phyloP scores from a whole-genome alignment of 257 asterid genomes.

The Scutellaria minor region DNA sequence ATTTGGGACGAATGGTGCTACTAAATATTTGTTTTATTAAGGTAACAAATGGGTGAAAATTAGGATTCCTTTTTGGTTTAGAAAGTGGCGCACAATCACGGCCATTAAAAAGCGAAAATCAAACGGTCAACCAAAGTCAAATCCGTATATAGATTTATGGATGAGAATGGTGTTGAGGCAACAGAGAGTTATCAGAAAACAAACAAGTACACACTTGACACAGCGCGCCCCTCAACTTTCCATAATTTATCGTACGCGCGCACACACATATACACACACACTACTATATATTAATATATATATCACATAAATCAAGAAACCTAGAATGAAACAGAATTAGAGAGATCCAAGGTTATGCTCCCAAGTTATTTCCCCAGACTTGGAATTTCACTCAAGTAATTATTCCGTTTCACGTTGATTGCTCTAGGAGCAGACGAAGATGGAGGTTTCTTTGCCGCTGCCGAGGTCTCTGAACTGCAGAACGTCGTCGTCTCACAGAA shows the following conservation, averaged over 20 bases:
- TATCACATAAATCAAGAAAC: conserved; percentile 22
- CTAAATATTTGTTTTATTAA: too few species aligned
- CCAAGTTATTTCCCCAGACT: conserved; percentile 30
- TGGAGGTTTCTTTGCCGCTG: conserved; percentile 74
- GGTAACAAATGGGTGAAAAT: too few species aligned
- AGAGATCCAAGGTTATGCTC: conserved; percentile 39
- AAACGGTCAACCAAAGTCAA: conserved; percentile 26
- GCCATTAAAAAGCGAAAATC: conserved; percentile 20
- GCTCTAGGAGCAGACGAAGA: conserved; percentile 26
- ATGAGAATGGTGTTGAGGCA: conserved; percentile 37
- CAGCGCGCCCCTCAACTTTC: conserved; percentile 28
- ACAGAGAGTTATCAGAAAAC: conserved; percentile 21
- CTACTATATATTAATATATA: background rate
- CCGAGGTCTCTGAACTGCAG: conserved; percentile 56
- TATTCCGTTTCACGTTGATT: conserved; percentile 13
- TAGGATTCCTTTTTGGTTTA: background rate
- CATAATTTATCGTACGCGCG: conserved; percentile 11
- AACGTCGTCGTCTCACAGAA: conserved; percentile 34
- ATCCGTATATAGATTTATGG: conserved; percentile 25
- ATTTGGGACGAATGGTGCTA: too few species aligned
- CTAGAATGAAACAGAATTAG: conserved; percentile 23
- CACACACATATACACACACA: background rate
- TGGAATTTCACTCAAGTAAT: conserved; percentile 11
- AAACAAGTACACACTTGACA: too few species aligned
- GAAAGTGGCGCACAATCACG: conserved; percentile 26